Evolutionary conservation across 176 grass and related monocot genomes (phyloP), one percentile per base, ranked within the genome.

Genomic region (Aegilops tauschii): DNA sequence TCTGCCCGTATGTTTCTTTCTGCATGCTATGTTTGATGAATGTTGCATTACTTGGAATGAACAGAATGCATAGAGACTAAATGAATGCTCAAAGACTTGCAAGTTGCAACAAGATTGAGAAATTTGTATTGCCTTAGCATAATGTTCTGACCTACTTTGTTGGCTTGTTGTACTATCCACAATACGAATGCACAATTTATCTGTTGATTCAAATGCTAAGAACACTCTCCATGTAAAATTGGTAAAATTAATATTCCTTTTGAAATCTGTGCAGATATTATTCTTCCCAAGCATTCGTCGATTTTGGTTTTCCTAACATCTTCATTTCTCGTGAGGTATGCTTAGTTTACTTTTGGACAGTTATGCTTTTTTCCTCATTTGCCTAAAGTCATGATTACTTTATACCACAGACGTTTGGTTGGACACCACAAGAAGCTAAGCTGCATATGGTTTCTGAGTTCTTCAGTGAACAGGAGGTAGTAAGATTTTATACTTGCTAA

Each of bases 271-370:
- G 75, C 88, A 96, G 97, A 20, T 98, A 94, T 79, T 98, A 98
- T 91, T 98, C 97, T 76, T 98, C 93, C 77, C 90, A 94, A 87
- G 94, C 97, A 80, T 96, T 93, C 25, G 71, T 92, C 69, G 97
- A 94, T 88, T 98, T 98, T 80, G 97, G 94, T 80, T 94, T 93
- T 87, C 94, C 90, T 73, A 93, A 98, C 73, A 91, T 98, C 83
- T 98, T 98, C 84, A 94, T 98, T 87, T 98, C 97, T 86, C 94
- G 94, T 67, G 97, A 98, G 94, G 97, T 98, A 98, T 88, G 66
- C 2, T 91, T 59, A 32, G 30, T 84, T 74, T 68, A 65, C 27
- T 50, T 49, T 58, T 78, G 30, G 31, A 78, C 3, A 67, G 3
- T 12, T 63, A 8, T 52, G 30, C 12, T 74, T 56, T 56, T 71